Evolutionary conservation across 208 protist species (phyloP).

Genomic region (Crithidia acanthocephali): DNA sequence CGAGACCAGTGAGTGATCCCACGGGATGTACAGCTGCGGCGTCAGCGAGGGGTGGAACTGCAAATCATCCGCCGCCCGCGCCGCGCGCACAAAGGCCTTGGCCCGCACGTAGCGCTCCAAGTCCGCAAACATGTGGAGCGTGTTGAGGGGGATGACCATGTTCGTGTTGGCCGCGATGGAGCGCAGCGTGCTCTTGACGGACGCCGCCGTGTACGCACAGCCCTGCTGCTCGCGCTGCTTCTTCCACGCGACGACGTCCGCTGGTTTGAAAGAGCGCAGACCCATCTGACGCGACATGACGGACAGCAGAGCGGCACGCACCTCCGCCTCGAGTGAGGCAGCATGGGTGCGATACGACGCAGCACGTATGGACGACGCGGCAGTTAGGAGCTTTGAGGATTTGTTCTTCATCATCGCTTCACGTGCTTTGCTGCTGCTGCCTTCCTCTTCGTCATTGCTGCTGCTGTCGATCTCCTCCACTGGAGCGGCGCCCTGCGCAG

Average conservation of each 20-base stretch:
- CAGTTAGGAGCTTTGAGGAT: background rate
- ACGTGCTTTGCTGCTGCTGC: background rate
- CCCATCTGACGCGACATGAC: constrained; percentile 46
- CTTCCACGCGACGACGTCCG: constrained; percentile 46
- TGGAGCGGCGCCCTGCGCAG: background rate
- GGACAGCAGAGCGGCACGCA: constrained; percentile 53
- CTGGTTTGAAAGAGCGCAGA: constrained; percentile 49
- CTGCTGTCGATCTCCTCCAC: background rate
- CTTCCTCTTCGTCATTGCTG: background rate
- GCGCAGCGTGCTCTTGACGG: constrained; percentile 44
- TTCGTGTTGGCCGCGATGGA: constrained; percentile 45
- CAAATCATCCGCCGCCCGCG: constrained; percentile 68
- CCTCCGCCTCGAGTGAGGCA: constrained; percentile 31
- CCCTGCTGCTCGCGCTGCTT: constrained; percentile 36
- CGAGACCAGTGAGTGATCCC: constrained; percentile 64
- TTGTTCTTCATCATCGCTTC: background rate
- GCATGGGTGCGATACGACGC: constrained; percentile 20
- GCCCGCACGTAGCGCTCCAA: constrained; percentile 39
- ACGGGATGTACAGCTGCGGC: constrained; percentile 82
- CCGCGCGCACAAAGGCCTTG: constrained; percentile 42
- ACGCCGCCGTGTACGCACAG: constrained; percentile 62
- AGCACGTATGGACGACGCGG: constrained; percentile 8
- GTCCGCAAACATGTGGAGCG: constrained; percentile 31
- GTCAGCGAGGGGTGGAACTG: constrained; percentile 77
- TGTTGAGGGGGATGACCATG: constrained; percentile 50